phyloP scores from a whole-genome alignment of 2,329 filamentous ascomycete species.

The Tolypocladium ophioglossoides region DNA sequence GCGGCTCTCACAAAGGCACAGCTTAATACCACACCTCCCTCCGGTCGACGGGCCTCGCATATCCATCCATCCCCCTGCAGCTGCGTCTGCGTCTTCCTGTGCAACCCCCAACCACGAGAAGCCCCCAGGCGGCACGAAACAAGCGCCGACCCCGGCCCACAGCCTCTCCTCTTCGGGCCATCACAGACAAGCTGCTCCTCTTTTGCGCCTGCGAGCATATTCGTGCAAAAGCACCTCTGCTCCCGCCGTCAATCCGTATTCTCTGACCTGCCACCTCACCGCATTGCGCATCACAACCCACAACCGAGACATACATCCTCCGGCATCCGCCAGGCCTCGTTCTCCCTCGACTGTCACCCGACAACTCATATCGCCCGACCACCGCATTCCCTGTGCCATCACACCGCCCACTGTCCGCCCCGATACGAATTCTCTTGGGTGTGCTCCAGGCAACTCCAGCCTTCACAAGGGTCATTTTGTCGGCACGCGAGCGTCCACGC shows the following conservation, averaged over 20 bases:
- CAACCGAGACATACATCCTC: conserved; percentile 20
- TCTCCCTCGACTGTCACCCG: neutral
- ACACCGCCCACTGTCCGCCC: neutral
- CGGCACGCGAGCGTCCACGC: conserved; percentile 19
- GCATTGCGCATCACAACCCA: conserved; percentile 13
- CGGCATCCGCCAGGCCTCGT: conserved; percentile 1
- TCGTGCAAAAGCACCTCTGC: conserved; percentile 15
- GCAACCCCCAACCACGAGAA: conserved; percentile 3
- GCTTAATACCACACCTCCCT: neutral
- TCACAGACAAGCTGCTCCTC: conserved; percentile 8
- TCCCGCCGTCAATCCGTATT: conserved; percentile 10
- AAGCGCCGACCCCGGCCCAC: conserved; percentile 6
- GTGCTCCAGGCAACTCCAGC: neutral
- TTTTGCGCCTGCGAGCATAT: conserved; percentile 12
- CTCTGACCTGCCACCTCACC: conserved; percentile 4
- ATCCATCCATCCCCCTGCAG: neutral
- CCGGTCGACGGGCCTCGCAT: neutral
- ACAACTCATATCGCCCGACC: conserved; percentile 1
- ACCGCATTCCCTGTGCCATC: conserved; percentile 11
- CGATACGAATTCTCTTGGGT: neutral
- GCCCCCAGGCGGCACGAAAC: conserved; percentile 3
- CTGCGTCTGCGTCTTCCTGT: conserved; percentile 3
- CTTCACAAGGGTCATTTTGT: conserved; percentile 4
- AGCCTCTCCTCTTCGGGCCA: conserved; percentile 2
- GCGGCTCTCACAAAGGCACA: neutral